phyloP scores from a whole-genome alignment of 78 protist species.

The Blattamonas nauphoetae region DNA sequence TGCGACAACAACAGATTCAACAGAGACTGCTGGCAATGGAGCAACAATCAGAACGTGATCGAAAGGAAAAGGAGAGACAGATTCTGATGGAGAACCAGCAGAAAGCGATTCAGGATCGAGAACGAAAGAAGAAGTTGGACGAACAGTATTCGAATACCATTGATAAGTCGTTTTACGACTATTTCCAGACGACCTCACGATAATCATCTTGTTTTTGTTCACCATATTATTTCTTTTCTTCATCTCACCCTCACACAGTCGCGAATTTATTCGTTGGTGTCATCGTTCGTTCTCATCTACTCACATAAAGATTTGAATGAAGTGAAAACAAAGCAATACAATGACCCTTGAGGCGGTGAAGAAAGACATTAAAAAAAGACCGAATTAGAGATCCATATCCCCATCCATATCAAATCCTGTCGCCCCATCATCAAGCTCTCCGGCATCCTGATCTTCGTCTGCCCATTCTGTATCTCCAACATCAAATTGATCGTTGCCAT shows the following conservation, averaged over 20 bases:
- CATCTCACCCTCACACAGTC: neutral
- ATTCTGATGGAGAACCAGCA: neutral
- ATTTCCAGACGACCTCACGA: neutral
- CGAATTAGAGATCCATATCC: neutral
- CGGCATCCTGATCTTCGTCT: neutral
- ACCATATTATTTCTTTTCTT: neutral
- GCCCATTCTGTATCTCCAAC: neutral
- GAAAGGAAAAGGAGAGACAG: neutral
- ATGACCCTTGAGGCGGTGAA: no score
- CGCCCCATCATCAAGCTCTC: neutral
- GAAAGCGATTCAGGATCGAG: neutral
- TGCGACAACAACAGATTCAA: neutral
- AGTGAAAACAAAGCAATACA: no score
- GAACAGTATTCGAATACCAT: neutral
- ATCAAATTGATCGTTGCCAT: neutral
- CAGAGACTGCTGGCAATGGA: neutral
- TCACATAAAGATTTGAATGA: no score
- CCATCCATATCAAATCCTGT: neutral
- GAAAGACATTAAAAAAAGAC: no score
- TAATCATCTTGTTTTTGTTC: neutral
- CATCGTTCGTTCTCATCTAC: no score
- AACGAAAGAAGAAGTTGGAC: neutral
- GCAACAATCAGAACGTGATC: neutral
- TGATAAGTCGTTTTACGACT: neutral
- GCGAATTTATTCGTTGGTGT: no score